phyloP scores from a whole-genome alignment of 805 yeast species.

The Sungouiozyma ichnusensis region DNA sequence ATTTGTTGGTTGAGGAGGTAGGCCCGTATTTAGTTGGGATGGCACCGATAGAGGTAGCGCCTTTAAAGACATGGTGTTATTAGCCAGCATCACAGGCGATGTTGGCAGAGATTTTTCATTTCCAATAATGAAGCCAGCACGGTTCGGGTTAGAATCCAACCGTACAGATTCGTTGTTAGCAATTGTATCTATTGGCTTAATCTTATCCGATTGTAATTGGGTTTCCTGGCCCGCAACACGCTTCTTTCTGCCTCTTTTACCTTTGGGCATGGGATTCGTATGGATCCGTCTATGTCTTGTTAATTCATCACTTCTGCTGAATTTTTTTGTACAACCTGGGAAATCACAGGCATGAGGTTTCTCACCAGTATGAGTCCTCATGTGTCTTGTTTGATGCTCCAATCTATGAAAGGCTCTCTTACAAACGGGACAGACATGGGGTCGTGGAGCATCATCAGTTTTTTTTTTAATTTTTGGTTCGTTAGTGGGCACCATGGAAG shows the following conservation, averaged over 20 bases:
- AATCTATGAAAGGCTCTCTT: constrained; percentile 64
- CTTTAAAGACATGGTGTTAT: background rate
- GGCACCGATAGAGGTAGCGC: background rate
- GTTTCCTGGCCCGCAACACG: background rate
- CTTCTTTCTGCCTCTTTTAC: constrained; percentile 40
- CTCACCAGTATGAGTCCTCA: constrained; percentile 74
- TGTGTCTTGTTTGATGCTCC: constrained; percentile 72
- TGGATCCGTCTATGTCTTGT: constrained; percentile 68
- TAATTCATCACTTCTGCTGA: constrained; percentile 62
- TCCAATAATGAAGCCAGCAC: background rate
- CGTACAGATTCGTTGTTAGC: background rate
- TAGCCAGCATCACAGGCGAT: background rate
- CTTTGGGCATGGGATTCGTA: constrained; percentile 58
- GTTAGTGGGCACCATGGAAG: background rate
- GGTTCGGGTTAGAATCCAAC: background rate
- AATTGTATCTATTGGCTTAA: too few relatives aligned
- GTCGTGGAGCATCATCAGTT: constrained; percentile 33
- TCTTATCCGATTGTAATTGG: too few relatives aligned
- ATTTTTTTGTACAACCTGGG: constrained; percentile 59
- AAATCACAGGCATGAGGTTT: constrained; percentile 69
- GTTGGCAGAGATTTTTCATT: background rate
- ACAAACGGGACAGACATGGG: constrained; percentile 67
- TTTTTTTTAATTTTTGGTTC: constrained; percentile 1
- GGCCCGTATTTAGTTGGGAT: background rate
- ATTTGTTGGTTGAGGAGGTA: background rate